Conservation (phyloP, 768 basidiomycete genomes). For the Naganishia randhawae region DNA sequence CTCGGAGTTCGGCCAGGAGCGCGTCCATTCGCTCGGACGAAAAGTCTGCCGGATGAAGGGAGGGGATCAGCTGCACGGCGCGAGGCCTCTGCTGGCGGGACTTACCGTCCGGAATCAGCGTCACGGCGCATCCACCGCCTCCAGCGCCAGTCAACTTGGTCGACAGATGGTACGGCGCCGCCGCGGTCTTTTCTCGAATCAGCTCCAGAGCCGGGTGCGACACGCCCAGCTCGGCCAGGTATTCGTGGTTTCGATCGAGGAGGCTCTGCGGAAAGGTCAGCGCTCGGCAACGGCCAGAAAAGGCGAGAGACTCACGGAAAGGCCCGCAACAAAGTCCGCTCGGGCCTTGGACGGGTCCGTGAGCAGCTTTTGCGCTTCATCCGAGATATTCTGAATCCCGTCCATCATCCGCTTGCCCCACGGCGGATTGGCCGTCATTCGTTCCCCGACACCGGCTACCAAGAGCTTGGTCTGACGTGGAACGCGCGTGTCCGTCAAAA, state of each 20-base stretch:
- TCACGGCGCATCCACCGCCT: conserved; percentile 96
- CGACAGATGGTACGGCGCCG: conserved; percentile 64
- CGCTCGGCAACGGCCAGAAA: neutral
- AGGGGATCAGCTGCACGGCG: neutral
- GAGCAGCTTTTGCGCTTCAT: conserved; percentile 71
- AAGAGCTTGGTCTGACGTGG: conserved; percentile 91
- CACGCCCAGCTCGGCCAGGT: conserved; percentile 79
- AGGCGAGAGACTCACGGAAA: conserved; percentile 61
- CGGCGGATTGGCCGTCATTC: conserved; percentile 65
- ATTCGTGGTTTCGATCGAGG: conserved; percentile 82
- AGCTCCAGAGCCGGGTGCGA: conserved; percentile 83
- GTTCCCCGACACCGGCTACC: conserved; percentile 76
- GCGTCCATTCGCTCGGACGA: conserved; percentile 16
- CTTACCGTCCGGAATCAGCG: conserved; percentile 87
- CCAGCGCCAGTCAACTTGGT: conserved; percentile 92
- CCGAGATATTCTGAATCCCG: conserved; percentile 77
- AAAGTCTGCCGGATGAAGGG: conserved; percentile 2
- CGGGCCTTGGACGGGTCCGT: conserved; percentile 56
- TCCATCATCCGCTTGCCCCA: conserved; percentile 71
- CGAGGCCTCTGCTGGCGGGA: conserved; percentile 28
- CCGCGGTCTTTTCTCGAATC: conserved; percentile 67
- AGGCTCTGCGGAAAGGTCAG: conserved; percentile 57
- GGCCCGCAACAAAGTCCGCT: conserved; percentile 60
- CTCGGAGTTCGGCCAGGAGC: conserved; percentile 72
- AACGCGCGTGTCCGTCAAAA: conserved; percentile 88